phyloP scores from a whole-genome alignment of 2,329 filamentous ascomycete species.

The Xylaria polymorpha region DNA sequence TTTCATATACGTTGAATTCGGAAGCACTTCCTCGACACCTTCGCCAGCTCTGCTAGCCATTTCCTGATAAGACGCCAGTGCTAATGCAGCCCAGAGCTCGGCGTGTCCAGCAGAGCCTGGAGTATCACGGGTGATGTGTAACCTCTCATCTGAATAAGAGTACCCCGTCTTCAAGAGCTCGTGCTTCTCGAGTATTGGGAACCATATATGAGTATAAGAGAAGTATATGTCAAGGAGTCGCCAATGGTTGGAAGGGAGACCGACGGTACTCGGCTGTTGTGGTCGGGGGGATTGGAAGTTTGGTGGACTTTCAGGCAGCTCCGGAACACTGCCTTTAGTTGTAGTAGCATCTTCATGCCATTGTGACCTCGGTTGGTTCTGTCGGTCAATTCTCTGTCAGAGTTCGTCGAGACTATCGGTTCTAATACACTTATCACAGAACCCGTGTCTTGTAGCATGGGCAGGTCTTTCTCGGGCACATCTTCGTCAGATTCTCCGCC shows the following conservation, averaged over 20 bases:
- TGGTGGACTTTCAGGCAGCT: background rate
- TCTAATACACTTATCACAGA: conserved; percentile 8
- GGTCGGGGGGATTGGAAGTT: conserved; percentile 3
- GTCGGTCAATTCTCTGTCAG: conserved; percentile 13
- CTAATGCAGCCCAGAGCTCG: conserved; percentile 69
- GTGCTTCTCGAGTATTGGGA: conserved; percentile 77
- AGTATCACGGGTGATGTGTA: conserved; percentile 45
- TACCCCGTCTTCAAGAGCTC: conserved; percentile 64
- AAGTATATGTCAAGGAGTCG: conserved; percentile 78
- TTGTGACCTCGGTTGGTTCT: conserved; percentile 5
- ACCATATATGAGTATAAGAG: conserved; percentile 80
- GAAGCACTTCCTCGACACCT: conserved; percentile 30
- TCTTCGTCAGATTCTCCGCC: conserved; percentile 47
- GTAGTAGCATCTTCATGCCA: conserved; percentile 14
- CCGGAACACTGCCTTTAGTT: background rate
- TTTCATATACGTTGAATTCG: conserved; percentile 47
- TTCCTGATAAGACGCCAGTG: conserved; percentile 68
- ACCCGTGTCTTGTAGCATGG: conserved; percentile 20
- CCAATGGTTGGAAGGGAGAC: conserved; percentile 66
- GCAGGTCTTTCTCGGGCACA: conserved; percentile 44
- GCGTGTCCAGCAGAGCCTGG: conserved; percentile 59
- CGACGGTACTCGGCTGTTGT: background rate
- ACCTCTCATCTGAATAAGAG: conserved; percentile 55
- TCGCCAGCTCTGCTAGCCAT: conserved; percentile 45
- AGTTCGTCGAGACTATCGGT: conserved; percentile 4